These are phyloP conservation scores for Fistulinella cinereoalba DNA, from an alignment of 1,284 basidiomycete species.

Conservation along the genomic window DNA sequence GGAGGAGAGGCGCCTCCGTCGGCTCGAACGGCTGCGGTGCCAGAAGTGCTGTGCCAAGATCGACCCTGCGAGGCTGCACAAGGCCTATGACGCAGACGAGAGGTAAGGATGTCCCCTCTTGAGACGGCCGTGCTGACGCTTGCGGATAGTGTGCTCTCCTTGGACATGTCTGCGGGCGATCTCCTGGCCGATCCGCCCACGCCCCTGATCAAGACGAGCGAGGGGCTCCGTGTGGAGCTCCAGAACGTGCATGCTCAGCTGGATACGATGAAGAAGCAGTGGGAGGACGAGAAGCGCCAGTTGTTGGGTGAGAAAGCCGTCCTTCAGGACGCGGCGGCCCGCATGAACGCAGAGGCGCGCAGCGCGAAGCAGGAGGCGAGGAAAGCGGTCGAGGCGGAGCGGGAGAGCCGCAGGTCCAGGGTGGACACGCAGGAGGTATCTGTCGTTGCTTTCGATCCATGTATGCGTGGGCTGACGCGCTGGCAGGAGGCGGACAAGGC, in stretches of 20 bases:
- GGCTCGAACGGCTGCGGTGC: conserved; percentile 59
- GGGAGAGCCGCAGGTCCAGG: conserved; percentile 43
- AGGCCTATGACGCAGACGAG: conserved; percentile 46
- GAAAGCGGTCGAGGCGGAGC: conserved; percentile 51
- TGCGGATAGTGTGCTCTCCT: conserved; percentile 47
- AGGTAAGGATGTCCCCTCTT: conserved; percentile 43
- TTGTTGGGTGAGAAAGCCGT: conserved; percentile 67
- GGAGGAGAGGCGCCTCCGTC: conserved; percentile 60
- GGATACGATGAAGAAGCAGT: conserved; percentile 58
- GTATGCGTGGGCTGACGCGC: neutral
- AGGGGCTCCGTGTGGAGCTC: conserved; percentile 56
- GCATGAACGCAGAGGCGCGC: conserved; percentile 59
- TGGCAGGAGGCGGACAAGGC: conserved; percentile 67
- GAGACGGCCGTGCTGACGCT: conserved; percentile 1
- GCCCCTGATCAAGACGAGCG: conserved; percentile 61
- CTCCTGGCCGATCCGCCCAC: conserved; percentile 58
- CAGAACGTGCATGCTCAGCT: conserved; percentile 59
- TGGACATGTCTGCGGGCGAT: conserved; percentile 47
- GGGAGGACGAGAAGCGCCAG: conserved; percentile 61
- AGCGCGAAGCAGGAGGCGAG: conserved; percentile 54
- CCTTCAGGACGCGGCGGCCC: conserved; percentile 64
- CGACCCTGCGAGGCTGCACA: conserved; percentile 45
- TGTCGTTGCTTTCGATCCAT: too few species aligned
- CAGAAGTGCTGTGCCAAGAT: conserved; percentile 63
- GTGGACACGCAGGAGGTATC: conserved; percentile 57